These are phyloP conservation scores for Achaetomiella virescens DNA, from an alignment of 495 filamentous ascomycete genomes.

Conservation along the genomic window DNA sequence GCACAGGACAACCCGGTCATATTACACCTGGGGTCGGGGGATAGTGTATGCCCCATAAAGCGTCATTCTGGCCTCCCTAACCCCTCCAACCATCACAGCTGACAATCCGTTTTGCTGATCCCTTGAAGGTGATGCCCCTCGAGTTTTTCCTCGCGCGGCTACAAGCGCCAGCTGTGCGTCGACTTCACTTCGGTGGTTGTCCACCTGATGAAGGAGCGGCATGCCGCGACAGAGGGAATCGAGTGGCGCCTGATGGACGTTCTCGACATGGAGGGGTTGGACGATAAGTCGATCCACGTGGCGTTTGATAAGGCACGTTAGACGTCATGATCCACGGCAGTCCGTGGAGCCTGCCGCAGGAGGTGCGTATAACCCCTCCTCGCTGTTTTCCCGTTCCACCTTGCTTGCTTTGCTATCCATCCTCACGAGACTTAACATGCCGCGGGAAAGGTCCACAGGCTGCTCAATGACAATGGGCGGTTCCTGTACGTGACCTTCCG, in stretches of 20 bases:
- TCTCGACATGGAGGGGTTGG: conserved; percentile 38
- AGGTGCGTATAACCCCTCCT: conserved; percentile 45
- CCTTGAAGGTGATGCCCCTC: conserved; percentile 45
- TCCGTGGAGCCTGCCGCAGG: conserved; percentile 50
- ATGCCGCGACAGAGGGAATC: conserved; percentile 32
- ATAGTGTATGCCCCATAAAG: conserved; percentile 50
- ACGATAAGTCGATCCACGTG: conserved; percentile 41
- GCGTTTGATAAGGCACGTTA: conserved; percentile 57
- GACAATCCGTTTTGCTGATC: too few relatives aligned
- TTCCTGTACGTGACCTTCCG: conserved; percentile 55
- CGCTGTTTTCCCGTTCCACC: neutral
- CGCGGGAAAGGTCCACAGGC: conserved; percentile 42
- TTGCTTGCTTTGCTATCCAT: neutral
- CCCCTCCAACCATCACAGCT: too few relatives aligned
- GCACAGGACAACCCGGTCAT: conserved; percentile 31
- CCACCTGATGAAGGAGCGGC: conserved; percentile 41
- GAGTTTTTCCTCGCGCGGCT: conserved; percentile 44
- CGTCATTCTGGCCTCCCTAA: too few relatives aligned
- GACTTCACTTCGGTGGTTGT: conserved; percentile 54
- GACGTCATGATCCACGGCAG: conserved; percentile 57
- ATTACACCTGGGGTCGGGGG: conserved; percentile 54
- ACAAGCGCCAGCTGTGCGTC: conserved; percentile 49
- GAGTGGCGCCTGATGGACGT: conserved; percentile 50
- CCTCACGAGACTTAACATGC: neutral
- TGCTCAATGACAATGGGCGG: conserved; percentile 46